phyloP scores from a whole-genome alignment of 352 stramenopile species.

The Pythium biforme region DNA sequence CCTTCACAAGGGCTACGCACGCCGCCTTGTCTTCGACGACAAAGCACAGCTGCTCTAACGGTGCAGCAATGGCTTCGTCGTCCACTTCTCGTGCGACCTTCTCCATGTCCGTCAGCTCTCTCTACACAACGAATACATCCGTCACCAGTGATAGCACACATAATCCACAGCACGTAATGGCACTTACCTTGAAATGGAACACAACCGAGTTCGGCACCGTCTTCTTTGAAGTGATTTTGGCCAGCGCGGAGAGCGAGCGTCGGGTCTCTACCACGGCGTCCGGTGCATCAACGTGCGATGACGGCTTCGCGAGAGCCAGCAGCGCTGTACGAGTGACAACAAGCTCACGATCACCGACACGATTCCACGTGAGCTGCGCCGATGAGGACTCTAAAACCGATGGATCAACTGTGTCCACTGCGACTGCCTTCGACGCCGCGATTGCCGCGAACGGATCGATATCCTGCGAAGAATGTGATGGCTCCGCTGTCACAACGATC shows the following conservation, averaged over 20 bases:
- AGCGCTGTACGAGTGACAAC: constrained; percentile 58
- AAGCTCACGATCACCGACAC: constrained; percentile 62
- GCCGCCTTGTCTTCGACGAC: constrained; percentile 33
- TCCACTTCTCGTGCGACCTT: constrained; percentile 9
- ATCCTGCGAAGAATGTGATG: neutral
- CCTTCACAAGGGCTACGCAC: constrained; percentile 36
- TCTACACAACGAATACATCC: constrained; percentile 7
- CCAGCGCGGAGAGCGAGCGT: constrained; percentile 48
- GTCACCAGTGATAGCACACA: neutral
- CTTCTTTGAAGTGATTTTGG: constrained; percentile 54
- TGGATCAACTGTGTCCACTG: constrained; percentile 9
- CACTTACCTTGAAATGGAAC: constrained; percentile 72
- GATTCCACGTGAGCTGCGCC: constrained; percentile 27
- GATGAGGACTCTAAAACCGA: constrained; percentile 14
- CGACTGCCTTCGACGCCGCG: constrained; percentile 17
- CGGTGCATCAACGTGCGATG: constrained; percentile 22
- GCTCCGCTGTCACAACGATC: constrained; percentile 15
- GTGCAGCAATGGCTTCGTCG: constrained; percentile 2
- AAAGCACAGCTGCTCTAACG: constrained; percentile 34
- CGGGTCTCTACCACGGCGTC: constrained; percentile 62
- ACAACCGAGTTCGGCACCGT: constrained; percentile 63
- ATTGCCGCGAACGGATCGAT: constrained; percentile 29
- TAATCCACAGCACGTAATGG: neutral
- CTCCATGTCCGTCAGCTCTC: constrained; percentile 21
- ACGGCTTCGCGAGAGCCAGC: constrained; percentile 31